Base-by-base conservation (phyloP, 768 basidiomycete species). In the Pleurotus tuoliensis region DNA sequence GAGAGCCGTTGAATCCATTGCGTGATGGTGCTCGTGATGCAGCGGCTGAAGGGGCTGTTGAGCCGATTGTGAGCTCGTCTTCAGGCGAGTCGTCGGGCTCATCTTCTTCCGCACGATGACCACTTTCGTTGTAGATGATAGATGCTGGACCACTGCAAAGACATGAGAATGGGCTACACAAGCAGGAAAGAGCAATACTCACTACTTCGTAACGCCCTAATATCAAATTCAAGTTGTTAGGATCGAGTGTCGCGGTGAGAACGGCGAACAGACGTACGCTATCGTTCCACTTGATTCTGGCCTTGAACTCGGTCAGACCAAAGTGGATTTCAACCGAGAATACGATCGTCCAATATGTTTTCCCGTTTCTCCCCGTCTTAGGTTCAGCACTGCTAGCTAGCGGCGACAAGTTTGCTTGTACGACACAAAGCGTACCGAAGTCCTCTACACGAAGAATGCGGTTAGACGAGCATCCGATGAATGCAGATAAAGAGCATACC, bases 321-420 rank as follows among this genome's bases (percentile, higher is more conserved):
- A 92, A 91, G 64, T 90, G 88, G 54, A 92, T 90, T 66, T 90
- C 89, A 25, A 92, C 84, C 24, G 86, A 87, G 68, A 92, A 92
- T 15, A 92, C 84, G 57, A 92, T 90, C 12, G 86, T 90, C 88
- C 88, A 92, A 60, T 90, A 91, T 8, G 78, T 83, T 71, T 84
- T 88, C 51, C 87, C 84, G 46, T 77, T 80, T 61, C 69, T 81
- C 1, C 87, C 83, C 4, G 71, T 66, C 64, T 89, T 90, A 1
- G 89, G 72, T 61, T 83, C 81, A 0, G 89, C 88, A 60, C 87
- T 90, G 16, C 84, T 80, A 40, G 80, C 84, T 49, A 92, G 71
- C 7, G 84, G 82, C 0, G 89, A 91, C 58, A 90, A 64, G 64
- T 92, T 89, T 15, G 89, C 89, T 11, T 86, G 84, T 16, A 92